Evolutionary conservation across 2,329 filamentous ascomycete species (phyloP).

Genomic region (Cytospora chrysosperma): DNA sequence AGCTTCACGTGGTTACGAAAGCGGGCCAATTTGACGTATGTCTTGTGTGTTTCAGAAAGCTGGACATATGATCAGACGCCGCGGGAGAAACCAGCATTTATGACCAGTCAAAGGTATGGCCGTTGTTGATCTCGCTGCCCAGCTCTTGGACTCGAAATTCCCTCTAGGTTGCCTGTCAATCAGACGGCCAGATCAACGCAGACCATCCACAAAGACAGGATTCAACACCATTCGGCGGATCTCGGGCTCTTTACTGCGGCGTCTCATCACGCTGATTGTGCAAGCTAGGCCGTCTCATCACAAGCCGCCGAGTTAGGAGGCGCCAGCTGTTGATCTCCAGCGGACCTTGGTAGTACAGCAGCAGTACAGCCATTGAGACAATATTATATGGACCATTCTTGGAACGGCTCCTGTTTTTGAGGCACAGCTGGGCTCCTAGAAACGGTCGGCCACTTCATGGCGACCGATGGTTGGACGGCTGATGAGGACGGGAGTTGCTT

Average conservation of each 20-base stretch:
- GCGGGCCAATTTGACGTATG: not conserved
- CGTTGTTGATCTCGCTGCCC: not conserved
- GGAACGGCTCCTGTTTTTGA: not conserved
- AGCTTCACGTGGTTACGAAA: not conserved
- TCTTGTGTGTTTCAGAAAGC: slow-evolving; percentile 2
- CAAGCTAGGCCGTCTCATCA: not conserved
- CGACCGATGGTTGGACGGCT: not conserved
- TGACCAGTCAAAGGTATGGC: not conserved
- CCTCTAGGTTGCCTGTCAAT: not conserved
- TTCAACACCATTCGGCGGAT: slow-evolving; percentile 1
- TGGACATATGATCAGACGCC: not conserved
- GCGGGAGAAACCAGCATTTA: not conserved
- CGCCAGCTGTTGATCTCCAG: not conserved
- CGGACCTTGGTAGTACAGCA: not conserved
- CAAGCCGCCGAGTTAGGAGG: not conserved
- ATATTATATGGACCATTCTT: not conserved
- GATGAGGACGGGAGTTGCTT: too few species aligned
- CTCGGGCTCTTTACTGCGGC: not conserved
- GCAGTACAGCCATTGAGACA: not conserved
- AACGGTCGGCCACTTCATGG: not conserved
- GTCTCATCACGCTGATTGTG: not conserved
- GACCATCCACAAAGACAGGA: not conserved
- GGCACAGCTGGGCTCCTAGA: not conserved
- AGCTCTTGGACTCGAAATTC: not conserved
- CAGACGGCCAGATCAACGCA: not conserved